Percentiles rank a stretch among this genome's conserved stretches.
Evolutionary conservation across 2,329 filamentous ascomycete species (phyloP).

Genomic region (Aspergillus costaricaensis): DNA sequence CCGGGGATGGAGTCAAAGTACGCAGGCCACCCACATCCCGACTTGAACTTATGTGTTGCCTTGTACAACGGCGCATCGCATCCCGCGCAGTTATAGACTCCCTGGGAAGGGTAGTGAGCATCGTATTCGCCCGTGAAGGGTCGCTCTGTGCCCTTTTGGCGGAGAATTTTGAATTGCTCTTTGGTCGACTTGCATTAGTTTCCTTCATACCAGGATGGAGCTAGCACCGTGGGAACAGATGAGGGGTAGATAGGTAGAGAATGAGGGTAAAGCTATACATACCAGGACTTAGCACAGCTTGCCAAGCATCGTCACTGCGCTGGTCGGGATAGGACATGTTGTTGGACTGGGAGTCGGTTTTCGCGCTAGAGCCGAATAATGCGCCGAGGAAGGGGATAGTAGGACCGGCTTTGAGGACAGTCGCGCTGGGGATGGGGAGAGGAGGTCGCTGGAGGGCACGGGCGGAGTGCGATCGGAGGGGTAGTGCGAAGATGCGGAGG

Average conservation of each 20-base stretch:
- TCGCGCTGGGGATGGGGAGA: conserved; percentile 35
- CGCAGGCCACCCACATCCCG: conserved; percentile 94
- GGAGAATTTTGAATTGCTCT: conserved; percentile 96
- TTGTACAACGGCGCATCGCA: conserved; percentile 89
- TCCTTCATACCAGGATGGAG: no score
- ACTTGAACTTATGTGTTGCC: conserved; percentile 92
- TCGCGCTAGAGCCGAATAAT: conserved; percentile 67
- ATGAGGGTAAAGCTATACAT: conserved; percentile 46
- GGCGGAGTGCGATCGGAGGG: conserved; percentile 25
- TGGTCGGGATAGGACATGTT: conserved; percentile 71
- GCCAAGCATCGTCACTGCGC: conserved; percentile 83
- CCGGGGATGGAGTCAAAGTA: conserved; percentile 96
- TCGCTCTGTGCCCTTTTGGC: conserved; percentile 86
- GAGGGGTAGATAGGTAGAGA: conserved; percentile 41
- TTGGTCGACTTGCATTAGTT: background rate
- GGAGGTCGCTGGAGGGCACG: conserved; percentile 19
- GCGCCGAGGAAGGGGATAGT: conserved; percentile 76
- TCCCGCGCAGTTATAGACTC: conserved; percentile 83
- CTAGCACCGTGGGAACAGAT: background rate
- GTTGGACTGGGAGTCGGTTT: conserved; percentile 41
- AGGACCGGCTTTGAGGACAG: conserved; percentile 65
- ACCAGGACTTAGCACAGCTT: conserved; percentile 75
- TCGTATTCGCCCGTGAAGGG: conserved; percentile 81
- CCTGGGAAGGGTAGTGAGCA: conserved; percentile 74
- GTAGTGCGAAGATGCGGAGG: conserved; percentile 23